A percentile compares a stretch with the other conserved stretches of the same genome.
phyloP scores from a whole-genome alignment of 352 stramenopile genomes.

The Pythium myriotylum region DNA sequence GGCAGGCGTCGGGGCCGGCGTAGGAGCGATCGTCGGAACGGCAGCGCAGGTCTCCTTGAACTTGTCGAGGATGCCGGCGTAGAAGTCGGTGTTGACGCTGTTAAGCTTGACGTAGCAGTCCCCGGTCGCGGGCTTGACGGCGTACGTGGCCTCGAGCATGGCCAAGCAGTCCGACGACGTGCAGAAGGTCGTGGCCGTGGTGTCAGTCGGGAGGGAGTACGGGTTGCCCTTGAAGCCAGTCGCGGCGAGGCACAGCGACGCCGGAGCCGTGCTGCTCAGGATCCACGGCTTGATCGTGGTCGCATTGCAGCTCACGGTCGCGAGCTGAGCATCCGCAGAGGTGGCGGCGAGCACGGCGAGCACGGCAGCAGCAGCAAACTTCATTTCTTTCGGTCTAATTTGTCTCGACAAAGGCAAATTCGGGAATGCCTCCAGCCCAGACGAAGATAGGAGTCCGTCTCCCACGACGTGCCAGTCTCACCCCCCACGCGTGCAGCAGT shows the following conservation, averaged over 20 bases:
- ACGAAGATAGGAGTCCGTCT: neutral
- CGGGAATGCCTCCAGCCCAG: conserved; percentile 7
- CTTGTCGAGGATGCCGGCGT: conserved; percentile 9
- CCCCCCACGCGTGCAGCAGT: too few relatives aligned
- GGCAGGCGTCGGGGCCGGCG: neutral
- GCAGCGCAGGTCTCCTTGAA: conserved; percentile 2
- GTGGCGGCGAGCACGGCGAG: conserved; percentile 1
- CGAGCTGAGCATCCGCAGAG: neutral
- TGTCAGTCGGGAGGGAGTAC: neutral
- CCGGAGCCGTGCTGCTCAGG: conserved; percentile 3
- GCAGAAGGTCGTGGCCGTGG: conserved; percentile 6
- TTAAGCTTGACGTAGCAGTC: conserved; percentile 10
- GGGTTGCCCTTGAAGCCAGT: conserved; percentile 10
- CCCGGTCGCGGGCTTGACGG: neutral
- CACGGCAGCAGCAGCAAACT: conserved; percentile 11
- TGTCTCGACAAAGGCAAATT: conserved; percentile 21
- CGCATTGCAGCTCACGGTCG: neutral
- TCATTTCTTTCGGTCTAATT: conserved; percentile 23
- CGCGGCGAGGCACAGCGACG: neutral
- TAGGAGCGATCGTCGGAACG: neutral
- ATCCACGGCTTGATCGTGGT: conserved; percentile 19
- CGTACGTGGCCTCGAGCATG: neutral
- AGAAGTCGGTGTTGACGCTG: conserved; percentile 11
- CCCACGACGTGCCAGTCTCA: neutral
- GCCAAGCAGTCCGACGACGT: neutral